phyloP scores from a whole-genome alignment of 148 eudicot genomes.

The Polygonum aviculare region DNA sequence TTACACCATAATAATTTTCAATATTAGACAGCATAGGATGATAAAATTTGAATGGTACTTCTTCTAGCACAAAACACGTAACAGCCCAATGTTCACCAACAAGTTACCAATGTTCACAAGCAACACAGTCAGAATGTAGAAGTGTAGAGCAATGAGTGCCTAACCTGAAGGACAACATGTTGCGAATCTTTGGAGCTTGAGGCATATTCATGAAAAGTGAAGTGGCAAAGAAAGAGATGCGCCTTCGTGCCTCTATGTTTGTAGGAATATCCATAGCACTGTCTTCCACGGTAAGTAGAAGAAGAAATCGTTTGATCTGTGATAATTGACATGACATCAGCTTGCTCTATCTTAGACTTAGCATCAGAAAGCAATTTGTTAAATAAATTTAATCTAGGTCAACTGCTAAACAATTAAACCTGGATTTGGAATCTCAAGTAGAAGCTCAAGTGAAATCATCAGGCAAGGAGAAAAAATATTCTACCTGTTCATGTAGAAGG shows the following conservation, averaged over 20 bases:
- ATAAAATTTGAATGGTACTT: background rate
- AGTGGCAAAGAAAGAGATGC: conserved; percentile 85
- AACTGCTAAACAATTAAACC: background rate
- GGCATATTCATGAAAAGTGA: conserved; percentile 96
- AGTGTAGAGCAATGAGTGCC: background rate
- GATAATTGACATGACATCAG: conserved; percentile 12
- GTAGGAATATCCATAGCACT: conserved; percentile 78
- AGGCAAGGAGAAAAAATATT: background rate
- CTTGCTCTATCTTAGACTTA: background rate
- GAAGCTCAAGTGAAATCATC: background rate
- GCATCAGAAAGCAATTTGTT: background rate
- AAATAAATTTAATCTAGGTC: background rate
- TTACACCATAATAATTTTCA: background rate
- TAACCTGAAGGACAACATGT: conserved; percentile 97
- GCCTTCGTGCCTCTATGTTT: conserved; percentile 88
- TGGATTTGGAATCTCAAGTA: background rate
- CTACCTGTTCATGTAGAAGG: conserved; percentile 59
- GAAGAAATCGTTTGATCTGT: conserved; percentile 76
- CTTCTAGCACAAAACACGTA: background rate
- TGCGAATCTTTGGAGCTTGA: conserved; percentile 85
- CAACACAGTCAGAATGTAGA: background rate
- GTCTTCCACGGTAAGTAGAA: conserved; percentile 83
- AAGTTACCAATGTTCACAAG: background rate
- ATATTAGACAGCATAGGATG: background rate
- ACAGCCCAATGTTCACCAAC: background rate